Evolutionary conservation across 768 basidiomycete species (phyloP).

Genomic region (Mycena haematopus): DNA sequence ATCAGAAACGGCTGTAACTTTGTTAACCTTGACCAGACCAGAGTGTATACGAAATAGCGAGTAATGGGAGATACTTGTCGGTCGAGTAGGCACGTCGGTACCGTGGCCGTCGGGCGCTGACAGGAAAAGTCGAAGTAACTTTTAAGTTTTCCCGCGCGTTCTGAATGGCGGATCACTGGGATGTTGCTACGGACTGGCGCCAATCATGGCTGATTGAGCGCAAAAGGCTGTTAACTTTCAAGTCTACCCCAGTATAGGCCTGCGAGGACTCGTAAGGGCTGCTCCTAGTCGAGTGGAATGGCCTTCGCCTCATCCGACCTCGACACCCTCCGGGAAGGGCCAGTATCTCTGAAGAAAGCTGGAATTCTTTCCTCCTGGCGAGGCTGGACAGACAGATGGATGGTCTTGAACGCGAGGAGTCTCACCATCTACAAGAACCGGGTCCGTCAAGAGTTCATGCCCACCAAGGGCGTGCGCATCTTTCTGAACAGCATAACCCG

Average conservation of each 20-base stretch:
- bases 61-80: too few species aligned
- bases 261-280: neutral
- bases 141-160: too few species aligned
- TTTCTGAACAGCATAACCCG: slow-evolving; percentile 23
- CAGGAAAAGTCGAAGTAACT: too few species aligned
- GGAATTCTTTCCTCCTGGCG: slow-evolving; percentile 31
- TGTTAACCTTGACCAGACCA: too few species aligned
- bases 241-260: neutral
- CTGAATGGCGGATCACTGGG: slow-evolving; percentile 18
- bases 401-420: slow-evolving; percentile 28
- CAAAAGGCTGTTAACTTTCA: slow-evolving; percentile 3
- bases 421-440: slow-evolving; percentile 28
- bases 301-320: slow-evolving; percentile 17
- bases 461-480: slow-evolving; percentile 14
- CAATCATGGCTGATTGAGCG: slow-evolving; percentile 9
- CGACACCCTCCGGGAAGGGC: slow-evolving; percentile 22
- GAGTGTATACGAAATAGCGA: too few species aligned
- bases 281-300: slow-evolving; percentile 11
- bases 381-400: slow-evolving; percentile 29
- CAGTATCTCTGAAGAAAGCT: slow-evolving; percentile 27
- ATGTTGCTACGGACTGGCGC: slow-evolving; percentile 5
- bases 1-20: too few species aligned
- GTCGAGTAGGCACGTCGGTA: too few species aligned
- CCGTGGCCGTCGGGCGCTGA: too few species aligned
- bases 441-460: slow-evolving; percentile 15